Conservation (phyloP, 2,329 filamentous ascomycete species). For the Fusarium verticillioides region DNA sequence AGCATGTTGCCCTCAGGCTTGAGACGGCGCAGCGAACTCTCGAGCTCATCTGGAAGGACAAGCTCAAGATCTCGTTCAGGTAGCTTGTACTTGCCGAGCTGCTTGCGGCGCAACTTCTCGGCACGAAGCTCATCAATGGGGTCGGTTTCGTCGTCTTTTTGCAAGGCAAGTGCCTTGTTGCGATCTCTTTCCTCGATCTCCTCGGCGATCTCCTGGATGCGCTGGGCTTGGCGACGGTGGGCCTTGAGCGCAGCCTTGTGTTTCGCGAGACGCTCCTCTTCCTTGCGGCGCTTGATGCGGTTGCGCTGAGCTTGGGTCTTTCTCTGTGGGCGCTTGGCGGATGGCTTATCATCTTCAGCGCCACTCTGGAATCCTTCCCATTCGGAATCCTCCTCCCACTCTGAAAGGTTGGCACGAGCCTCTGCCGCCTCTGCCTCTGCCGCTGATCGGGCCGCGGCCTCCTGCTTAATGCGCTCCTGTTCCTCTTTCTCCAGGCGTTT, state of each 20-base stretch:
- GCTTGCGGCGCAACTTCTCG: constrained; percentile 73
- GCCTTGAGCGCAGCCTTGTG: constrained; percentile 81
- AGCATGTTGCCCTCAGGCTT: constrained; percentile 97
- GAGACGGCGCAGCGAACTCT: constrained; percentile 82
- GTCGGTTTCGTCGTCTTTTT: constrained; percentile 56
- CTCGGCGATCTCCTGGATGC: constrained; percentile 76
- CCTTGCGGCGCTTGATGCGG: constrained; percentile 87
- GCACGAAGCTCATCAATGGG: constrained; percentile 69
- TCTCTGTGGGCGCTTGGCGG: constrained; percentile 76
- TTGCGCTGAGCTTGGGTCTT: constrained; percentile 91
- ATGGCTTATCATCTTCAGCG: constrained; percentile 72
- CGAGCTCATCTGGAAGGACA: constrained; percentile 82
- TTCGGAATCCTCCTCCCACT: constrained; percentile 88
- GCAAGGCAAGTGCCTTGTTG: constrained; percentile 54
- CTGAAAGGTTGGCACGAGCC: constrained; percentile 70
- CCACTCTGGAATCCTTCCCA: constrained; percentile 93
- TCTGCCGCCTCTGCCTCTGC: constrained; percentile 81
- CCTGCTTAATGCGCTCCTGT: constrained; percentile 73
- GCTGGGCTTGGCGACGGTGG: constrained; percentile 76
- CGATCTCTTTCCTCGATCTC: constrained; percentile 69
- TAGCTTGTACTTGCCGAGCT: constrained; percentile 77
- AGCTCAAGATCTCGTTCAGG: constrained; percentile 85
- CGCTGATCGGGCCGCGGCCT: constrained; percentile 75
- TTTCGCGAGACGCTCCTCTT: constrained; percentile 79
- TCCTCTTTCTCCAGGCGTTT: constrained; percentile 75